Conservation (phyloP, 1,139 yeast genomes). For the Arxiozyma slooffiae region DNA sequence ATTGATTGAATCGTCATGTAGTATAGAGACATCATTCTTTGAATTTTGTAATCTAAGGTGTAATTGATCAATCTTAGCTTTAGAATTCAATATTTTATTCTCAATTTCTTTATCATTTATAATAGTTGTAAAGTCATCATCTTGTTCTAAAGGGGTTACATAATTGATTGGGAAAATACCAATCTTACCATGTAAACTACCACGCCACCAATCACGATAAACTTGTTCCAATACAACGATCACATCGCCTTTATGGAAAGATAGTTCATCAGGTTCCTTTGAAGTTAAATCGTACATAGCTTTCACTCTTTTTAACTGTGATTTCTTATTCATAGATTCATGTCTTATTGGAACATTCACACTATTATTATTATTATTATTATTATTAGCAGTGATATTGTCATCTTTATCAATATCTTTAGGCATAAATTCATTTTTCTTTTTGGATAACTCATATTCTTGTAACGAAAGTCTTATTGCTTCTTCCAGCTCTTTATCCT, state of each 20-base stretch:
- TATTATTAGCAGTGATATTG: background rate
- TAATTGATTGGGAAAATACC: conserved; percentile 95
- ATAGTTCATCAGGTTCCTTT: conserved; percentile 59
- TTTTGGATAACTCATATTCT: conserved; percentile 36
- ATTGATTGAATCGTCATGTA: conserved; percentile 42
- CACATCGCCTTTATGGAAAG: conserved; percentile 64
- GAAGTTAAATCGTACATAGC: conserved; percentile 78
- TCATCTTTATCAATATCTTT: background rate
- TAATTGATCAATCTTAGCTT: conserved; percentile 53
- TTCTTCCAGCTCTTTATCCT: conserved; percentile 68
- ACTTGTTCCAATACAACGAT: conserved; percentile 82
- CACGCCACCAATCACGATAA: conserved; percentile 94
- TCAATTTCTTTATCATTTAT: conserved; percentile 38
- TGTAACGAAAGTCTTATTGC: conserved; percentile 70
- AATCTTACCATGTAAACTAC: conserved; percentile 64
- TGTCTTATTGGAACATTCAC: conserved; percentile 2
- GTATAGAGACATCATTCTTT: conserved; percentile 31
- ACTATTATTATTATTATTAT: conserved; percentile 5
- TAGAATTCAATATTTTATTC: conserved; percentile 38
- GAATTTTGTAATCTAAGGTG: conserved; percentile 31
- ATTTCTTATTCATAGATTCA: background rate
- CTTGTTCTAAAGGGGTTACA: conserved; percentile 55
- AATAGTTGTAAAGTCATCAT: conserved; percentile 54
- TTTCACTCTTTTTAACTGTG: conserved; percentile 51
- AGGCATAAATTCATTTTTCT: background rate